Percentiles rank a stretch among this genome's conserved stretches.
Conservation (phyloP, 1,284 basidiomycete genomes). For the Tylopilus sp. region DNA sequence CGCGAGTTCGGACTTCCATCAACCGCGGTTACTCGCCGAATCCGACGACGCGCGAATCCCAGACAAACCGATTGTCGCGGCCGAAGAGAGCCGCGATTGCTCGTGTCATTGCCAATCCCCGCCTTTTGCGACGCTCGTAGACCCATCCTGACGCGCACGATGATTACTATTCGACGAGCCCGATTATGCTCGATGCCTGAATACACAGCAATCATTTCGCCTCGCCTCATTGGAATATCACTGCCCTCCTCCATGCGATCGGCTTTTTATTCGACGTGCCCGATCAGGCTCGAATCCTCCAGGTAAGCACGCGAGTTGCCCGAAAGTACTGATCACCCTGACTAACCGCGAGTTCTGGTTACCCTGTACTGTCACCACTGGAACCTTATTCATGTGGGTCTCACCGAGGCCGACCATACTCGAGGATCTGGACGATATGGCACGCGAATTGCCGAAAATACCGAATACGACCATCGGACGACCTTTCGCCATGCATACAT, state of each 20-base stretch:
- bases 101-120: neutral
- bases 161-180: neutral
- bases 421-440: too few relatives aligned
- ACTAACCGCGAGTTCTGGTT: neutral
- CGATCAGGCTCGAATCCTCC: too few relatives aligned
- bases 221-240: too few relatives aligned
- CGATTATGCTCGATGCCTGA: neutral
- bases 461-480: too few relatives aligned
- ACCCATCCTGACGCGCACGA: neutral
- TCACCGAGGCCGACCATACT: neutral
- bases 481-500: too few relatives aligned
- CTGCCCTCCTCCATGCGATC: too few relatives aligned
- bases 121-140: neutral
- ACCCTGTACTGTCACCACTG: neutral
- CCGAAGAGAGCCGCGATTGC: neutral
- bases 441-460: slow-evolving; percentile 13
- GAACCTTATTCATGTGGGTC: too few relatives aligned
- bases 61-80: neutral
- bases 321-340: neutral
- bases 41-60: neutral
- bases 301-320: neutral
- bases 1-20: neutral
- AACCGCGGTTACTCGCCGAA: neutral
- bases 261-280: too few relatives aligned
- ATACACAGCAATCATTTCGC: too few relatives aligned